Base-by-base conservation (phyloP, 2,329 filamentous ascomycete genomes). In the Esteya vermicola region DNA sequence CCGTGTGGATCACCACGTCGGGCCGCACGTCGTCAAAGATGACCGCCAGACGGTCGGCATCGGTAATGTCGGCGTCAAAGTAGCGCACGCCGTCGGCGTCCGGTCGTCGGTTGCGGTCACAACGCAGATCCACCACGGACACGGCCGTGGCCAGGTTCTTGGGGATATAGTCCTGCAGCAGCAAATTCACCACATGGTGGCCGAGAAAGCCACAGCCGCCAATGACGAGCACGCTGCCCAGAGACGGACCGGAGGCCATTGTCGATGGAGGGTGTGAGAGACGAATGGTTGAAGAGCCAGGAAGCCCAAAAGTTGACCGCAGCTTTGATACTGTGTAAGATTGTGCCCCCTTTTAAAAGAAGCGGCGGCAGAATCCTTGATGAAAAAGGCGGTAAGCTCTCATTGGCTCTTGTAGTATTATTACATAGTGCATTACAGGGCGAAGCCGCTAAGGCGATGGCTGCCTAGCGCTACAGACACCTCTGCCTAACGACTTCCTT, bases 1-100 rank as follows among this genome's bases (percentile, higher is more conserved):
- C 91, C 3, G 88, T 93, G 61, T 98, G 89, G 52, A 96, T 80
- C 38, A 98, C 85, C 13, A 93, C 74, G 54, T 86, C 78, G 18
- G 89, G 88, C 51, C 71, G 72, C 40, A 78, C 67, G 47, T 75
- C 65, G 25, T 68, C 58, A 51, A 96, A 77, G 33, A 85, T 62
- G 28, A 68, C 63, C 31, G 71, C 57, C 47, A 91, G 67, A 45
- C 67, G 68, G 40, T 67, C 64, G 16, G 63, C 54, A 46, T 82
- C 75, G 40, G 82, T 86, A 56, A 91, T 85, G 59, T 89, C 82
- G 55, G 76, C 81, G 50, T 85, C 77, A 57, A 75, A 70, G 63
- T 91, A 91, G 39, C 66, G 59, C 38, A 79, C 71, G 34, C 69
- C 68, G 39, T 67, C 64, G 36, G 67, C 63, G 41, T 62, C 64